phyloP scores from a whole-genome alignment of 2,329 filamentous ascomycete genomes.

The Mariannaea elegans region DNA sequence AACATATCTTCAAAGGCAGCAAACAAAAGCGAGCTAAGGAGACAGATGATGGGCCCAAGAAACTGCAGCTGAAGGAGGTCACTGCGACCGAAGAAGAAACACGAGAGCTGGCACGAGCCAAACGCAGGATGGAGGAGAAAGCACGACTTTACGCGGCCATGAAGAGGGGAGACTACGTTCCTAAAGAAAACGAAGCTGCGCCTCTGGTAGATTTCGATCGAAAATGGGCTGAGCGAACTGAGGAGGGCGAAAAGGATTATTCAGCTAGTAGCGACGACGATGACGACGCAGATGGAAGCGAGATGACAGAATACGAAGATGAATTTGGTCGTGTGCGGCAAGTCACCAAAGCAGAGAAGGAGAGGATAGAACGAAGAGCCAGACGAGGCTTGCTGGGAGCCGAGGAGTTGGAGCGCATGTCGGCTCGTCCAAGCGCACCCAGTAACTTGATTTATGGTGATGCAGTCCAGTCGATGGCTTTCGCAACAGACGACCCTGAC shows the following conservation, averaged over 20 bases:
- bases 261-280: constrained; percentile 52
- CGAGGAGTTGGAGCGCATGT: constrained; percentile 73
- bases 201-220: constrained; percentile 91
- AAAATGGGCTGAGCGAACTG: constrained; percentile 83
- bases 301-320: constrained; percentile 87
- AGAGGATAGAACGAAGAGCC: constrained; percentile 65
- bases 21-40: constrained; percentile 38
- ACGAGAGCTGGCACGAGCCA: constrained; percentile 74
- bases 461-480: constrained; percentile 83
- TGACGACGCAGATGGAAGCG: constrained; percentile 58
- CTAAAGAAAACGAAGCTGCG: constrained; percentile 69
- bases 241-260: constrained; percentile 68
- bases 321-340: constrained; percentile 87
- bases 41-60: constrained; percentile 59
- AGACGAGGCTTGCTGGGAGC: constrained; percentile 61
- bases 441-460: constrained; percentile 83
- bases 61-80: constrained; percentile 61
- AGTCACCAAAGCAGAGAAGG: constrained; percentile 75
- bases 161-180: constrained; percentile 87
- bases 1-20: constrained; percentile 54
- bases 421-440: constrained; percentile 73
- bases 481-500: constrained; percentile 75
- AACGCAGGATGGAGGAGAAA: constrained; percentile 89
- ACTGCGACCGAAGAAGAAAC: constrained; percentile 69
- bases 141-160: constrained; percentile 87